A percentile compares a stretch with the other conserved stretches of the same genome.
Conservation (phyloP, 1,139 yeast genomes). For the Petasospora rhodanensis region DNA sequence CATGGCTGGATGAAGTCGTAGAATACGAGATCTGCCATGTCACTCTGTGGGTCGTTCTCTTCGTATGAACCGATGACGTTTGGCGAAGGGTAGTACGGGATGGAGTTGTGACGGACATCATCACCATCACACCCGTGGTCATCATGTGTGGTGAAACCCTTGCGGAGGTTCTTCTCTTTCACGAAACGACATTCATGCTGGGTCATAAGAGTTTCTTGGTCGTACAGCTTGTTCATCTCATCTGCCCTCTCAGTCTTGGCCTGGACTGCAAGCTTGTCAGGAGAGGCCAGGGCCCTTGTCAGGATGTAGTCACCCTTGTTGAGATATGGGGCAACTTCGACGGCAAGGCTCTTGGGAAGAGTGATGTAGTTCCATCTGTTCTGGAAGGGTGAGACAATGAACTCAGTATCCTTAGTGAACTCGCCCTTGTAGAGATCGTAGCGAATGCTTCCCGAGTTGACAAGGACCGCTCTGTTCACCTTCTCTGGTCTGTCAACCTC, state of each 20-base stretch:
- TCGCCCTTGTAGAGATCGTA: constrained; percentile 86
- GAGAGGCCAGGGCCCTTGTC: constrained; percentile 14
- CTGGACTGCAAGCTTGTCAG: constrained; percentile 9
- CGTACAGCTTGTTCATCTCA: constrained; percentile 1
- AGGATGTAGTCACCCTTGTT: constrained; percentile 25
- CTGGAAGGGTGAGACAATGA: constrained; percentile 79
- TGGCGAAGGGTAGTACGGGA: constrained; percentile 58
- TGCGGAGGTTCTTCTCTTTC: constrained; percentile 22
- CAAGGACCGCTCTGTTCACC: constrained; percentile 54
- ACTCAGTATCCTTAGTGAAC: constrained; percentile 76
- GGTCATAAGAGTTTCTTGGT: neutral
- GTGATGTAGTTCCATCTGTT: constrained; percentile 59
- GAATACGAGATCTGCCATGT: constrained; percentile 57
- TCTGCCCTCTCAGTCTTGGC: neutral
- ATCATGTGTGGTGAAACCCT: constrained; percentile 77
- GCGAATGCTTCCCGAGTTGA: constrained; percentile 87
- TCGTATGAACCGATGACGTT: constrained; percentile 61
- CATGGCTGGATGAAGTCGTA: constrained; percentile 70
- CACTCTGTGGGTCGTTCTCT: constrained; percentile 27
- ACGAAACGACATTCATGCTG: constrained; percentile 27
- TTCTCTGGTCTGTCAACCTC: constrained; percentile 19
- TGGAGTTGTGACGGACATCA: constrained; percentile 73
- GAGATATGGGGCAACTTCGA: constrained; percentile 26
- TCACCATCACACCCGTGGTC: constrained; percentile 86
- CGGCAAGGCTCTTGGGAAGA: constrained; percentile 29